These are phyloP conservation scores for Tulasnella sp. DNA, from an alignment of 768 basidiomycete species.

Conservation along the genomic window DNA sequence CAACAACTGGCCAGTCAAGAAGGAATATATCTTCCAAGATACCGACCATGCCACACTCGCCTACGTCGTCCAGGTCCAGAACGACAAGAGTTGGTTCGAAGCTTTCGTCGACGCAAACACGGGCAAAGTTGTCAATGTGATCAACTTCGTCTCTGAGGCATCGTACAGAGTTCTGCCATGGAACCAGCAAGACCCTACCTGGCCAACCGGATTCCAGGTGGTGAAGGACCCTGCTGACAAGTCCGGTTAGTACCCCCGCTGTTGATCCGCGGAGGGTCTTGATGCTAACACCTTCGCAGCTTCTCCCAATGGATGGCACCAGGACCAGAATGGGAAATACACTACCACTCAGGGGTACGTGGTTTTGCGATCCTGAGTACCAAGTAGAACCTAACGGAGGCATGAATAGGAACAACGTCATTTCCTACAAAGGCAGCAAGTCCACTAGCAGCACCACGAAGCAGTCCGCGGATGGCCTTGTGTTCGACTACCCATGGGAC, in stretches of 20 bases:
- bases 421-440: constrained; percentile 28
- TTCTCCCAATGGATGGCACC: not conserved
- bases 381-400: not conserved
- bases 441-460: constrained; percentile 14
- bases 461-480: constrained; percentile 7
- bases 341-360: not conserved
- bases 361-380: not conserved
- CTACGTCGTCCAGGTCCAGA: constrained; percentile 22
- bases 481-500: constrained; percentile 25
- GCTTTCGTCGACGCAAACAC: constrained; percentile 31
- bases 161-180: not conserved
- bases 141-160: not conserved
- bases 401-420: constrained; percentile 29
- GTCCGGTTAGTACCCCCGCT: no score
- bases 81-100: constrained; percentile 40
- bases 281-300: no score
- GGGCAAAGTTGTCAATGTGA: constrained; percentile 25
- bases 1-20: not conserved
- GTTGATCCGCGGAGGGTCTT: no score
- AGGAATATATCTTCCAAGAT: not conserved
- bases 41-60: not conserved
- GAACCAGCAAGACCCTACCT: not conserved
- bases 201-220: not conserved
- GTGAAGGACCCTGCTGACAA: constrained; percentile 7
- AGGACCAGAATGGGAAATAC: not conserved